Evolutionary conservation across 306 rosid species (phyloP).

Genomic region (Inga leiocalycina): DNA sequence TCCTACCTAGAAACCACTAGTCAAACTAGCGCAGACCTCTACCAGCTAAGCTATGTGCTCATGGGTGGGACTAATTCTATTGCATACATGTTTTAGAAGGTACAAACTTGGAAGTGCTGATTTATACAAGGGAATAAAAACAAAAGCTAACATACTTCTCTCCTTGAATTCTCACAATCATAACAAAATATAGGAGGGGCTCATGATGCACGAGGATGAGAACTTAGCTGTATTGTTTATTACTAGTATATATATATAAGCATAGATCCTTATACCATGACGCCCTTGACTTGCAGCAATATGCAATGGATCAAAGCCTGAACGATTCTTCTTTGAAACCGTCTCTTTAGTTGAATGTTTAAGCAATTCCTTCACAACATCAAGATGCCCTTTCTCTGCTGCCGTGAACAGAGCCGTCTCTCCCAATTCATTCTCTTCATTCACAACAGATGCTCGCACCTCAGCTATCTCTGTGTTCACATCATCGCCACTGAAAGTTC

Average conservation of each 20-base stretch:
- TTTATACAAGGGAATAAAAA: not conserved
- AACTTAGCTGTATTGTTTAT: not conserved
- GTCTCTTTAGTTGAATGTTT: slow-evolving; percentile 67
- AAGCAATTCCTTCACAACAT: slow-evolving; percentile 81
- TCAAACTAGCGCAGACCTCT: not conserved
- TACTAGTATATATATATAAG: not conserved
- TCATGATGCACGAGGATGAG: not conserved
- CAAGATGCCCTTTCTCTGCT: slow-evolving; percentile 84
- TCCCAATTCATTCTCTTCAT: slow-evolving; percentile 89
- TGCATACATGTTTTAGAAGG: not conserved
- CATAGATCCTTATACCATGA: slow-evolving; percentile 56
- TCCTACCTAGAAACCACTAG: not conserved
- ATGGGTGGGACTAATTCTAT: not conserved
- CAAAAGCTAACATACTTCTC: not conserved
- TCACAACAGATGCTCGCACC: slow-evolving; percentile 76
- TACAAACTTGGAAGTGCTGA: not conserved
- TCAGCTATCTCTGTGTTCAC: slow-evolving; percentile 84
- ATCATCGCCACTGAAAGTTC: slow-evolving; percentile 61
- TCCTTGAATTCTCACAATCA: not conserved
- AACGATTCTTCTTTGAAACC: slow-evolving; percentile 66
- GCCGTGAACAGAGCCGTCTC: slow-evolving; percentile 89
- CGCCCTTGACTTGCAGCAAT: slow-evolving; percentile 89
- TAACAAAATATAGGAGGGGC: not conserved
- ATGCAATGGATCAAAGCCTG: slow-evolving; percentile 84
- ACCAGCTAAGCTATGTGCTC: not conserved